Evolutionary conservation across 2,329 filamentous ascomycete species (phyloP).

Genomic region (Penicillium olsonii): DNA sequence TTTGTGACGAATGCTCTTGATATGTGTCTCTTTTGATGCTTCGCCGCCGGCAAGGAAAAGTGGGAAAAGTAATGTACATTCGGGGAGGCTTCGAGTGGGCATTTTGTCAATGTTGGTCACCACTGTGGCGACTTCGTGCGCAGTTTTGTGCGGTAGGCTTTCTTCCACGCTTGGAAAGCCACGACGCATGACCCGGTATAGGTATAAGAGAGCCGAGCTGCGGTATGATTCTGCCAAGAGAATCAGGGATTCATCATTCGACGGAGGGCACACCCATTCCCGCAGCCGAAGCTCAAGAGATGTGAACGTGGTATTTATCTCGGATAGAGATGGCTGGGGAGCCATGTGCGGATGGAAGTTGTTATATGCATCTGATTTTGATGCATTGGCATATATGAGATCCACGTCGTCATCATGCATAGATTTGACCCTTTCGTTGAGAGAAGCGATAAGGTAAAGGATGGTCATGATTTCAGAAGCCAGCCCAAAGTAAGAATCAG

Average conservation of each 20-base stretch:
- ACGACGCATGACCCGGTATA: slow-evolving; percentile 7
- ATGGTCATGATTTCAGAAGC: slow-evolving; percentile 10
- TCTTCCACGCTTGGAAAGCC: neutral
- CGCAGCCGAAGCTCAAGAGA: slow-evolving; percentile 1
- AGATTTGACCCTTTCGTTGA: slow-evolving; percentile 7
- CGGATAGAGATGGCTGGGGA: neutral
- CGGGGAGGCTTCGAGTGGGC: slow-evolving; percentile 7
- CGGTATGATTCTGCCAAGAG: slow-evolving; percentile 12
- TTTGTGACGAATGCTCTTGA: slow-evolving; percentile 6
- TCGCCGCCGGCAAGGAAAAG: slow-evolving; percentile 13
- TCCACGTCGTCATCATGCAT: neutral
- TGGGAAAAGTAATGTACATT: slow-evolving; percentile 7
- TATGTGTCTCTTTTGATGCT: slow-evolving; percentile 7
- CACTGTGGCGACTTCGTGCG: neutral
- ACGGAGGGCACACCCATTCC: slow-evolving; percentile 6
- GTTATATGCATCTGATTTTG: neutral
- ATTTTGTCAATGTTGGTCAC: slow-evolving; percentile 6
- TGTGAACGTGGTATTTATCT: neutral
- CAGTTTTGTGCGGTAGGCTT: neutral
- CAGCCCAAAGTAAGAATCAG: slow-evolving; percentile 12
- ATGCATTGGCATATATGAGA: neutral
- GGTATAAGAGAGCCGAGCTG: slow-evolving; percentile 8
- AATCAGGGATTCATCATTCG: slow-evolving; percentile 3
- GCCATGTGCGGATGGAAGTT: neutral
- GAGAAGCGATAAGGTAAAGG: neutral